These are phyloP conservation scores for Hypholoma sublateritium DNA, from an alignment of 768 basidiomycete species.

Conservation along the genomic window DNA sequence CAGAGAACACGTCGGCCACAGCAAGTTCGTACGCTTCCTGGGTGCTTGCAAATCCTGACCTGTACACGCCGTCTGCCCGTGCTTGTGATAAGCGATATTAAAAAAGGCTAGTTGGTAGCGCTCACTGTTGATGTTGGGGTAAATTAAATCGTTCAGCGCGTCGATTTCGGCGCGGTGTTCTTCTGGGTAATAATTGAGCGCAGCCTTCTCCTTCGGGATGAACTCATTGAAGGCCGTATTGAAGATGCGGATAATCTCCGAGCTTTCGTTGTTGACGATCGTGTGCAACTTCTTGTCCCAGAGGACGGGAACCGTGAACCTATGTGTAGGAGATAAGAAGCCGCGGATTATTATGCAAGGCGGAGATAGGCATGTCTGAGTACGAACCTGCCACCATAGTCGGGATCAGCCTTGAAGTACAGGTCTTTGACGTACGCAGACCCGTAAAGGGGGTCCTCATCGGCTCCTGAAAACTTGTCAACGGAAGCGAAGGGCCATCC, in stretches of 20 bases:
- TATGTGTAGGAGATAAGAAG: constrained; percentile 17
- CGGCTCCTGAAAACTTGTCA: constrained; percentile 69
- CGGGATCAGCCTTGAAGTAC: constrained; percentile 73
- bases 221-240: constrained; percentile 82
- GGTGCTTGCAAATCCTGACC: constrained; percentile 80
- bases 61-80: constrained; percentile 78
- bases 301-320: constrained; percentile 86
- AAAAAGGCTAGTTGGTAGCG: background rate
- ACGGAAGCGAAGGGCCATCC: constrained; percentile 87
- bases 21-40: constrained; percentile 81
- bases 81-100: background rate
- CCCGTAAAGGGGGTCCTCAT: constrained; percentile 72
- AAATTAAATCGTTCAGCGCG: constrained; percentile 81
- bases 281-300: constrained; percentile 90
- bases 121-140: constrained; percentile 81
- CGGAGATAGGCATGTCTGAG: background rate
- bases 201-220: constrained; percentile 62
- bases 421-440: constrained; percentile 79
- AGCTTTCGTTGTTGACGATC: constrained; percentile 95
- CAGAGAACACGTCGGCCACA: constrained; percentile 71
- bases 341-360: background rate
- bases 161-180: constrained; percentile 77
- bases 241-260: constrained; percentile 93
- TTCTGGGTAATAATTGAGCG: constrained; percentile 78
- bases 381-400: constrained; percentile 67